Base-by-base conservation (phyloP, 2,329 filamentous ascomycete genomes). In the Aspergillus niger region DNA sequence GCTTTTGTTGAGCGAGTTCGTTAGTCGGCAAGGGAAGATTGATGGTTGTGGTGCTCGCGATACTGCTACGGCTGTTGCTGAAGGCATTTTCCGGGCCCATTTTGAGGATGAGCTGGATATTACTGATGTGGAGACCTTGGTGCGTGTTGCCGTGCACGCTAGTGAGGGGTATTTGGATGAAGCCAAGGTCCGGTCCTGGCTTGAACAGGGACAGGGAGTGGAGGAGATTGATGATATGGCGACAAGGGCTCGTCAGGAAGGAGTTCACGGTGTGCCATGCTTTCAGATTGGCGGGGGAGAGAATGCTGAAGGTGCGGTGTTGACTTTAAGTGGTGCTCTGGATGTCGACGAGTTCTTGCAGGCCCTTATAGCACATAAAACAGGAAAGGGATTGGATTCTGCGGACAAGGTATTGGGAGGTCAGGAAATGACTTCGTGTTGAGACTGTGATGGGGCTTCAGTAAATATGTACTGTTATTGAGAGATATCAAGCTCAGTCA, bases 51-150 rank as follows among this genome's bases (percentile, higher is more conserved):
- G 54, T 17, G 56, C 49, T 1, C 5, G 17, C 32, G 60, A 53
- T 39, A 20, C 51, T 10, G 62, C 65, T 32, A 59, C 58, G 15
- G 38, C 13, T 11, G 54, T 68, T 24, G 59, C 63, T 0, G 67
- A 69, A 32, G 51, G 28, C 3, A 38, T 69, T 10, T 67, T 69
- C 41, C 51, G 49, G 13, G 63, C 55, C 22, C 66, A 69, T 41
- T 67, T 67, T 48, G 67, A 70, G 58, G 8, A 32, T 24, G 67
- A 65, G 57, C 38, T 28, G 47, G 68, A 69, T 58, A 51, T 69
- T 32, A 63, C 62, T 49, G 36, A 61, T 15, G 8, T 53, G 1
- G 63, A 64, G 2, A 56, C 54, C 1, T 36, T 67, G 11, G 53
- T 65, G n/a, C 36, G 59, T 2, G 52, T 57, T 5, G 67, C 41